Conservation (phyloP, 257 asterid species). For the Prunella vulgaris region DNA sequence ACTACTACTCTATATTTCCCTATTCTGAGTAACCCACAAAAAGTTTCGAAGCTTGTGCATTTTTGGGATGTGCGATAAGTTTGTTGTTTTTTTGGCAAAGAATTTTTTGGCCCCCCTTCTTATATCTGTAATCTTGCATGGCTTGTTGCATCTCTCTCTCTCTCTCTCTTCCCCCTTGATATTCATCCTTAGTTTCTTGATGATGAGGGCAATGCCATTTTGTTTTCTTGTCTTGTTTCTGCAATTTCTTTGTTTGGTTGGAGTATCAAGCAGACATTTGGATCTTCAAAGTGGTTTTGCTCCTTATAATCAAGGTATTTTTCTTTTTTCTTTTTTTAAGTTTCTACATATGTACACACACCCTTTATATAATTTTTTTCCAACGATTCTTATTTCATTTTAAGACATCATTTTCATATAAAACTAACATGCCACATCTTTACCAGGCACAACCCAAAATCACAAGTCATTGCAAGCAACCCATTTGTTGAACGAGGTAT, state of each 20-base stretch:
- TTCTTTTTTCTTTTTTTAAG: neutral
- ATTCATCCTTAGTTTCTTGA: neutral
- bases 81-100: constrained; percentile 7
- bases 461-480: constrained; percentile 11
- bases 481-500: constrained; percentile 31
- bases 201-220: constrained; percentile 31
- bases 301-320: constrained; percentile 17
- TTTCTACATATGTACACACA: neutral
- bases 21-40: neutral
- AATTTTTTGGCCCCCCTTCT: constrained; percentile 13
- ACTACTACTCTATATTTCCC: constrained; percentile 22
- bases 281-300: constrained; percentile 23
- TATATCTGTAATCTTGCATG: constrained; percentile 31
- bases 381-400: neutral
- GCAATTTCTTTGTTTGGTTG: constrained; percentile 31
- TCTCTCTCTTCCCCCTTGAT: constrained; percentile 6
- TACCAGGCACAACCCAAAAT: constrained; percentile 12
- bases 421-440: constrained; percentile 2
- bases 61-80: constrained; percentile 2
- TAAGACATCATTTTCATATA: neutral
- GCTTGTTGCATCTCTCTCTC: constrained; percentile 11
- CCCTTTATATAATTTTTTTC: neutral
- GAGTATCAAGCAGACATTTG: constrained; percentile 36
- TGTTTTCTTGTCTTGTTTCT: constrained; percentile 31
- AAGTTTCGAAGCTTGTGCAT: constrained; percentile 16